Percentiles rank a stretch among this genome's conserved stretches.
Conservation (phyloP, 768 basidiomycete species). For the Pulveroboletus frians region DNA sequence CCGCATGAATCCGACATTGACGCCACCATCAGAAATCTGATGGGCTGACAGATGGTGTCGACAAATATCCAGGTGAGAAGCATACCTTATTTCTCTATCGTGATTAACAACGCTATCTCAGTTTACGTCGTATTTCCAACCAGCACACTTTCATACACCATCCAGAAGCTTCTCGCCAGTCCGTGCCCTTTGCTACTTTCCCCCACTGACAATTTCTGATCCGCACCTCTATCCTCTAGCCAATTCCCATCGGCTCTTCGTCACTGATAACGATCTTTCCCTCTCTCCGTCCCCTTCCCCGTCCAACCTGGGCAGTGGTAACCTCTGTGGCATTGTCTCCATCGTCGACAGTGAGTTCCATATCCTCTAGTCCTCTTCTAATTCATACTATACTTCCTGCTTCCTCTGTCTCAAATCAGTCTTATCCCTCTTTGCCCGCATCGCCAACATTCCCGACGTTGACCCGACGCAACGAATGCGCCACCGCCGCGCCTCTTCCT, state of each 20-base stretch:
- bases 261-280: constrained; percentile 53
- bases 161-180: constrained; percentile 83
- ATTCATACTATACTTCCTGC: background rate
- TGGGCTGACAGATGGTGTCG: constrained; percentile 74
- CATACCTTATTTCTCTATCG: background rate
- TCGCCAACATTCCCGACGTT: constrained; percentile 67
- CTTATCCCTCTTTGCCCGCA: constrained; percentile 70
- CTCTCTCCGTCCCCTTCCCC: constrained; percentile 46
- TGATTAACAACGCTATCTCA: constrained; percentile 22
- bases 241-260: constrained; percentile 74
- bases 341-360: constrained; percentile 66
- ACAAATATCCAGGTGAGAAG: constrained; percentile 66
- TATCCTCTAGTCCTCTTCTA: background rate
- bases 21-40: constrained; percentile 47
- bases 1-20: background rate
- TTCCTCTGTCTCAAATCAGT: constrained; percentile 37
- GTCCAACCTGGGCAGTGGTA: constrained; percentile 33
- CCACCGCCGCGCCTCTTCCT: constrained; percentile 71
- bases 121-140: constrained; percentile 72
- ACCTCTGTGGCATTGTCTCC: constrained; percentile 72
- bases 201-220: constrained; percentile 4
- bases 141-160: constrained; percentile 61
- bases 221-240: constrained; percentile 39
- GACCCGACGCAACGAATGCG: constrained; percentile 77
- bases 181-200: constrained; percentile 24